Evolutionary conservation across 2,329 filamentous ascomycete genomes (phyloP).

Genomic region (Colletotrichum liaoningense): DNA sequence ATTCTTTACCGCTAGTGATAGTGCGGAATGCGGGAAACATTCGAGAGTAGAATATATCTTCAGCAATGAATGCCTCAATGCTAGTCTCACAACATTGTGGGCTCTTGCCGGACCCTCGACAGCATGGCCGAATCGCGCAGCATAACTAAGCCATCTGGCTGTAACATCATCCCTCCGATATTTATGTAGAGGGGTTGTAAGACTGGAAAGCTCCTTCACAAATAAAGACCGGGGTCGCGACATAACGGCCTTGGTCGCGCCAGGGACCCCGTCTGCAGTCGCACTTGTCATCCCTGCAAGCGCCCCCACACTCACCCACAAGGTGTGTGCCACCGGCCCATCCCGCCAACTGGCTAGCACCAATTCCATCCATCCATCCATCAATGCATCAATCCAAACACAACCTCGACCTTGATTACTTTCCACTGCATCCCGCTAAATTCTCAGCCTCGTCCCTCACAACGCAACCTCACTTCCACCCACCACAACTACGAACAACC

Average conservation of each 20-base stretch:
- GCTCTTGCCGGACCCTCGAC: not conserved
- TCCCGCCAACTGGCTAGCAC: conserved; percentile 16
- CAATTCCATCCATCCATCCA: not conserved
- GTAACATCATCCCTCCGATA: too few species aligned
- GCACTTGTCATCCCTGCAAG: conserved; percentile 11
- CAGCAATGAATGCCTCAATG: not conserved
- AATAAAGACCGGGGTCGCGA: conserved; percentile 5
- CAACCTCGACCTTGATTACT: not conserved
- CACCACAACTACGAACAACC: not conserved
- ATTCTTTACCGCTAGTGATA: conserved; percentile 19
- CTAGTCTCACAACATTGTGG: not conserved
- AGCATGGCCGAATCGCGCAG: not conserved
- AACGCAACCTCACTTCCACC: not conserved
- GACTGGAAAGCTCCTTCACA: not conserved
- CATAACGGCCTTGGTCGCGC: not conserved
- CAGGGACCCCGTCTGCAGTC: not conserved
- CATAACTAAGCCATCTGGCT: not conserved
- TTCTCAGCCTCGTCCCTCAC: conserved; percentile 17
- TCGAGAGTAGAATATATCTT: conserved; percentile 15
- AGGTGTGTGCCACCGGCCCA: conserved; percentile 20
- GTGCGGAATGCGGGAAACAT: conserved; percentile 4
- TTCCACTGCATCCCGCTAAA: not conserved
- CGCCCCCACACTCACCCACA: conserved; percentile 16
- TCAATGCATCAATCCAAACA: not conserved
- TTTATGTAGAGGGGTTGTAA: conserved; percentile 19